A percentile compares a stretch with the other conserved stretches of the same genome.
phyloP scores from a whole-genome alignment of 441 rosid species.

The Gossypium davidsonii region DNA sequence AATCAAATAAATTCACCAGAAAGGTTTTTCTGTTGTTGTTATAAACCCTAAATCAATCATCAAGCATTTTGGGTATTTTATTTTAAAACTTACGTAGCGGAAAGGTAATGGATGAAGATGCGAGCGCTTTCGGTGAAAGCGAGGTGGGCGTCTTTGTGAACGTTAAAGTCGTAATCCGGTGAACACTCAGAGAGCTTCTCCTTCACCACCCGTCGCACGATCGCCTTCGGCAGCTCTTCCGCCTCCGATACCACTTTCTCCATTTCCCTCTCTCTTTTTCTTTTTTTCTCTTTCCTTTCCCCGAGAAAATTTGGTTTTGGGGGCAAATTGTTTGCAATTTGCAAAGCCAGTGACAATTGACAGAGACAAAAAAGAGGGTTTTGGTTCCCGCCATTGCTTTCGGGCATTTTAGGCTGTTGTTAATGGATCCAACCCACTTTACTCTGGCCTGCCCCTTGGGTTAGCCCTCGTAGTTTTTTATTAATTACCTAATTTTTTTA shows the following conservation, averaged over 20 bases:
- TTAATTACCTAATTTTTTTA: no score
- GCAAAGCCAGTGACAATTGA: background rate
- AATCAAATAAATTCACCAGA: background rate
- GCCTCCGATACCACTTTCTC: constrained; percentile 55
- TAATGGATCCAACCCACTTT: background rate
- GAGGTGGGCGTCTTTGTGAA: constrained; percentile 74
- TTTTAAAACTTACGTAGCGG: constrained; percentile 57
- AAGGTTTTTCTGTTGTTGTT: background rate
- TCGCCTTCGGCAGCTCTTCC: constrained; percentile 80
- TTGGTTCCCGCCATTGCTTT: constrained; percentile 6
- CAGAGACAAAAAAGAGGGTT: background rate
- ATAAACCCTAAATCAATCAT: background rate
- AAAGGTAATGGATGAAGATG: constrained; percentile 91
- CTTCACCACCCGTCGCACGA: constrained; percentile 85
- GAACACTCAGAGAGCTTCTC: constrained; percentile 73
- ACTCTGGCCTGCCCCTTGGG: background rate
- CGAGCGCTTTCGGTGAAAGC: constrained; percentile 90
- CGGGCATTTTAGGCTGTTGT: background rate
- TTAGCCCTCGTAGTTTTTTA: background rate
- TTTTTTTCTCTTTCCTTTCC: background rate
- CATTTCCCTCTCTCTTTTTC: constrained; percentile 10
- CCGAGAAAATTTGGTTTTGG: background rate
- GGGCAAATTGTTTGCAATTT: background rate
- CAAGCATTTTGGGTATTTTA: background rate
- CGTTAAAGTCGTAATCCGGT: constrained; percentile 48